These are phyloP conservation scores for Torulaspora maleeae DNA, from an alignment of 805 yeast genomes.

Conservation along the genomic window DNA sequence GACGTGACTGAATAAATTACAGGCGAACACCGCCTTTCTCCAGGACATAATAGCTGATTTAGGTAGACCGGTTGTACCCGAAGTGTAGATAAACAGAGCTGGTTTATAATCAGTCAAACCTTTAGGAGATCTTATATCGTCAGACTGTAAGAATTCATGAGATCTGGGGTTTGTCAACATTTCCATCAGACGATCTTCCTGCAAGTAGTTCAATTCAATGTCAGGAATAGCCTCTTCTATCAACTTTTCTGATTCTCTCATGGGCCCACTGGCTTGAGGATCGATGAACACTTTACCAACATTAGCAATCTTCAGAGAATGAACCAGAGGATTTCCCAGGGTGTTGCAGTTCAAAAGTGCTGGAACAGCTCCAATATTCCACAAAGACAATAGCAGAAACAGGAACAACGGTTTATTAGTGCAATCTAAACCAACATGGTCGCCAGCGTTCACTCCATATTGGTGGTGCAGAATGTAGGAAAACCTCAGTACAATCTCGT, in stretches of 20 bases:
- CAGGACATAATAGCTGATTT: slow-evolving; percentile 91
- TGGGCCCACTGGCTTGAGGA: slow-evolving; percentile 55
- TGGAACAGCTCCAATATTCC: slow-evolving; percentile 89
- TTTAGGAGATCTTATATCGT: slow-evolving; percentile 50
- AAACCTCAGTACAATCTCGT: slow-evolving; percentile 59
- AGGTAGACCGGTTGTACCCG: slow-evolving; percentile 94
- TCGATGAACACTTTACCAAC: slow-evolving; percentile 67
- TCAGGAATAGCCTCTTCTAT: slow-evolving; percentile 38
- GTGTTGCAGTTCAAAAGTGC: slow-evolving; percentile 82
- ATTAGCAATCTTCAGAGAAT: slow-evolving; percentile 69
- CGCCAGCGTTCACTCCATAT: slow-evolving; percentile 60
- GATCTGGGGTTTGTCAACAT: slow-evolving; percentile 40
- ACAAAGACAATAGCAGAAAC: slow-evolving; percentile 75
- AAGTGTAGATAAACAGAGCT: slow-evolving; percentile 75
- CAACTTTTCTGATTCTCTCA: slow-evolving; percentile 46
- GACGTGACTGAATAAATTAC: slow-evolving; percentile 63
- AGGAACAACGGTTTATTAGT: slow-evolving; percentile 81
- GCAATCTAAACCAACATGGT: slow-evolving; percentile 68
- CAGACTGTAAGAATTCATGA: slow-evolving; percentile 52
- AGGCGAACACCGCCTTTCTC: slow-evolving; percentile 75
- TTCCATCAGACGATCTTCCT: slow-evolving; percentile 45
- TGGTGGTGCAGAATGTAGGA: slow-evolving; percentile 60
- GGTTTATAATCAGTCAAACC: slow-evolving; percentile 55
- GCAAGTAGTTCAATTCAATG: slow-evolving; percentile 45
- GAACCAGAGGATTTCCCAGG: slow-evolving; percentile 66